A percentile compares a stretch with the other conserved stretches of the same genome.
These are phyloP conservation scores for Globisporangium spinosum DNA, from an alignment of 352 stramenopile species.

Conservation along the genomic window DNA sequence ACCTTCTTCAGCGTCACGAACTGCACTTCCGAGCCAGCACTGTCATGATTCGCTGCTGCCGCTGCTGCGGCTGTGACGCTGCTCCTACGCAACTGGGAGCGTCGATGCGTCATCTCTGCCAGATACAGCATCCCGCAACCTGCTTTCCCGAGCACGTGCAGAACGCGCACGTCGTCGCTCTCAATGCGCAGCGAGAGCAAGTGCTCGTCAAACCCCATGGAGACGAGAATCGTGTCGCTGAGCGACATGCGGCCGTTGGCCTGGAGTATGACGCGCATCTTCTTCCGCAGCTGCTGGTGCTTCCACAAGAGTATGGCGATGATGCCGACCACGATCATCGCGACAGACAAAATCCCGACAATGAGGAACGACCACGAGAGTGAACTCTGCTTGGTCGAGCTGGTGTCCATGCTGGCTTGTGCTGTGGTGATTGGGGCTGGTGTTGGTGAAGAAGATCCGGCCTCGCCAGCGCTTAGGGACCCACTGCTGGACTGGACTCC, in stretches of 20 bases:
- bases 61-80: background rate
- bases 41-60: background rate
- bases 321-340: slow-evolving; percentile 21
- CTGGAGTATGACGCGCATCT: slow-evolving; percentile 15
- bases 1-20: slow-evolving; percentile 68
- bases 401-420: slow-evolving; percentile 2
- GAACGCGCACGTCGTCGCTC: slow-evolving; percentile 10
- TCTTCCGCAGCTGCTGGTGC: slow-evolving; percentile 23
- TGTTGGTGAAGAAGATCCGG: background rate
- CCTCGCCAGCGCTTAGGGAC: background rate
- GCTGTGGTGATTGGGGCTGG: background rate
- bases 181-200: slow-evolving; percentile 19
- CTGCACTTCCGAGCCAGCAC: slow-evolving; percentile 7
- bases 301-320: slow-evolving; percentile 26
- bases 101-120: slow-evolving; percentile 9
- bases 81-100: background rate
- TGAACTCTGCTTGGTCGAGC: background rate
- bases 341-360: slow-evolving; percentile 20
- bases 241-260: slow-evolving; percentile 7
- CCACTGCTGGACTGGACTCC: background rate
- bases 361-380: slow-evolving; percentile 28
- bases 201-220: slow-evolving; percentile 20
- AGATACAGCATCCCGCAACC: slow-evolving; percentile 14
- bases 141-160: slow-evolving; percentile 12
- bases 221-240: slow-evolving; percentile 17